Evolutionary conservation across 2,329 filamentous ascomycete genomes (phyloP).

Genomic region (Penicillium polonicum): DNA sequence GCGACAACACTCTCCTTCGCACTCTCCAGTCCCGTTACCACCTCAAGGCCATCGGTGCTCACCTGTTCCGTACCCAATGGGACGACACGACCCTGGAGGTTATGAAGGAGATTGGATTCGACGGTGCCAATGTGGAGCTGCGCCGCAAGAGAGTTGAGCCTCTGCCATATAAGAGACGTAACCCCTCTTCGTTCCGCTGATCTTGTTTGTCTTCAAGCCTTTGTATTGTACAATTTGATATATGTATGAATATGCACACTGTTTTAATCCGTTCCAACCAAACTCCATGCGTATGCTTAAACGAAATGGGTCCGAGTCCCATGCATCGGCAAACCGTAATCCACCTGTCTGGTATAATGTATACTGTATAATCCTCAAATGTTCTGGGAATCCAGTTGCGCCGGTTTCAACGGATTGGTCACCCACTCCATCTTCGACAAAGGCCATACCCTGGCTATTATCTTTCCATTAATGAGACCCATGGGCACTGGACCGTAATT

Average conservation of each 20-base stretch:
- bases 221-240: conserved; percentile 45
- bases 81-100: conserved; percentile 84
- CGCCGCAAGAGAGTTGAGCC: conserved; percentile 73
- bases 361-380: conserved; percentile 2
- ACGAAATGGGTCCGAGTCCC: not conserved
- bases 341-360: not conserved
- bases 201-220: conserved; percentile 18
- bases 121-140: conserved; percentile 79
- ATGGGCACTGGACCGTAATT: conserved; percentile 83
- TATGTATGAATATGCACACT: conserved; percentile 44
- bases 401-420: conserved; percentile 39
- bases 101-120: conserved; percentile 75
- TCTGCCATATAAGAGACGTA: conserved; percentile 63
- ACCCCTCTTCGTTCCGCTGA: conserved; percentile 48
- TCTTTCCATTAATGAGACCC: conserved; percentile 79
- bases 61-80: conserved; percentile 85
- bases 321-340: not conserved
- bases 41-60: conserved; percentile 74
- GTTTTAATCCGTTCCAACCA: conserved; percentile 19
- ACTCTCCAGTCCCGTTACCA: conserved; percentile 69
- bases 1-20: conserved; percentile 72
- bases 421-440: conserved; percentile 38
- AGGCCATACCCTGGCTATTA: conserved; percentile 56
- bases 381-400: conserved; percentile 20
- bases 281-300: conserved; percentile 31